Evolutionary conservation across 2,329 filamentous ascomycete genomes (phyloP).

Genomic region (Xylariaceae sp.): DNA sequence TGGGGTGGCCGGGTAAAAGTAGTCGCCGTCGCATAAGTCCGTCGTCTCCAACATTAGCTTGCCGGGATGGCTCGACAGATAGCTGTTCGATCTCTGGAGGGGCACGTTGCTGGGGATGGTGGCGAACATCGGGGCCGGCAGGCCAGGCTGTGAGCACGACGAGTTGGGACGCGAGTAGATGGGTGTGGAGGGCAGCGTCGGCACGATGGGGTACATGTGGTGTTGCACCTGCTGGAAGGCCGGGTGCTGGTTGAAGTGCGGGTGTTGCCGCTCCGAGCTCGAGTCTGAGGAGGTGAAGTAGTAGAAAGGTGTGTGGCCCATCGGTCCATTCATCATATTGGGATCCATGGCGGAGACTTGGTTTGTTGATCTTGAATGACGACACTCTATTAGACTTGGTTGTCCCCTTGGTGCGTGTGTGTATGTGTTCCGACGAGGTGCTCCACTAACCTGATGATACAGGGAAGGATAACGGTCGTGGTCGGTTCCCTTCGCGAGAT

Average conservation of each 20-base stretch:
- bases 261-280: slow-evolving; percentile 67
- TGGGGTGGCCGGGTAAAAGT: slow-evolving; percentile 75
- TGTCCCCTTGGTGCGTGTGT: slow-evolving; percentile 12
- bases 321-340: slow-evolving; percentile 51
- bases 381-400: slow-evolving; percentile 19
- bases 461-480: slow-evolving; percentile 15
- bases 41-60: slow-evolving; percentile 64
- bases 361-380: neutral
- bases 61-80: slow-evolving; percentile 28
- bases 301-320: slow-evolving; percentile 74
- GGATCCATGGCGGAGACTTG: slow-evolving; percentile 56
- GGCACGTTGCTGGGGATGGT: slow-evolving; percentile 62
- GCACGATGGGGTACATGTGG: slow-evolving; percentile 50
- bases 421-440: slow-evolving; percentile 2
- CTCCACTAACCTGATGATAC: slow-evolving; percentile 31
- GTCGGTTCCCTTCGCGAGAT: slow-evolving; percentile 11
- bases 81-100: slow-evolving; percentile 71
- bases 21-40: slow-evolving; percentile 58
- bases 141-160: slow-evolving; percentile 55
- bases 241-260: slow-evolving; percentile 65
- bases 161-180: slow-evolving; percentile 62
- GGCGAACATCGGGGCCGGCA: slow-evolving; percentile 48
- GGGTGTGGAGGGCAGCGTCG: slow-evolving; percentile 56
- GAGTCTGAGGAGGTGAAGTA: slow-evolving; percentile 74
- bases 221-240: slow-evolving; percentile 48